These are phyloP conservation scores for Solanum chiquidenum DNA, from an alignment of 257 asterid genomes.

Conservation along the genomic window DNA sequence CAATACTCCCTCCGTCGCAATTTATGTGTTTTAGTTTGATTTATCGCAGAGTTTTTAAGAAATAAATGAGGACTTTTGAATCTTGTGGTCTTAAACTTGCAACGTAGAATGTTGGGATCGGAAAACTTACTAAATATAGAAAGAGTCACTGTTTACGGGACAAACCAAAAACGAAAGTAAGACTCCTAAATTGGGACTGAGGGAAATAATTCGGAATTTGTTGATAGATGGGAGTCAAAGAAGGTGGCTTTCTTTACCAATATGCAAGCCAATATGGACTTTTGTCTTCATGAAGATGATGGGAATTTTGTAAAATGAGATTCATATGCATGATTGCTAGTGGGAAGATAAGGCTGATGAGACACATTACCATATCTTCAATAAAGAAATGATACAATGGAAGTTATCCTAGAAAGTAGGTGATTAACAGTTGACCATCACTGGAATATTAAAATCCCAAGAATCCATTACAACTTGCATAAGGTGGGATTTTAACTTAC, in stretches of 20 bases:
- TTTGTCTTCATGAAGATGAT: conserved; percentile 17
- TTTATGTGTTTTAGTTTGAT: background rate
- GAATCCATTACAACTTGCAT: background rate
- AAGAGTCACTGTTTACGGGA: background rate
- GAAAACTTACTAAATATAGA: background rate
- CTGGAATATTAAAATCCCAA: background rate
- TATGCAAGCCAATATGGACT: conserved; percentile 16
- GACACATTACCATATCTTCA: conserved; percentile 21
- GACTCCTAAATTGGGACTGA: background rate
- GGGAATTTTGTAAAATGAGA: conserved; percentile 14
- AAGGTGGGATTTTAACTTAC: background rate
- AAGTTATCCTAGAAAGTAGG: conserved; percentile 10
- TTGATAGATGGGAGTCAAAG: background rate
- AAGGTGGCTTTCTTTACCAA: conserved; percentile 4
- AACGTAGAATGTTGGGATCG: background rate
- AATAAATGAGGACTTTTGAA: background rate
- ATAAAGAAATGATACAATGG: conserved; percentile 7
- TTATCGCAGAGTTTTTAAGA: background rate
- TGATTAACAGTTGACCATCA: background rate
- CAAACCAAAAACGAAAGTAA: background rate
- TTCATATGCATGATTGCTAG: conserved; percentile 30
- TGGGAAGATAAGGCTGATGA: conserved; percentile 15
- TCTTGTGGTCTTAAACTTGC: background rate
- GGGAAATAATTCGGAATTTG: background rate
- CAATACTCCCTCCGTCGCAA: background rate